Base-by-base conservation (phyloP, 106 monocot species). In the Phalaenopsis equestris region DNA sequence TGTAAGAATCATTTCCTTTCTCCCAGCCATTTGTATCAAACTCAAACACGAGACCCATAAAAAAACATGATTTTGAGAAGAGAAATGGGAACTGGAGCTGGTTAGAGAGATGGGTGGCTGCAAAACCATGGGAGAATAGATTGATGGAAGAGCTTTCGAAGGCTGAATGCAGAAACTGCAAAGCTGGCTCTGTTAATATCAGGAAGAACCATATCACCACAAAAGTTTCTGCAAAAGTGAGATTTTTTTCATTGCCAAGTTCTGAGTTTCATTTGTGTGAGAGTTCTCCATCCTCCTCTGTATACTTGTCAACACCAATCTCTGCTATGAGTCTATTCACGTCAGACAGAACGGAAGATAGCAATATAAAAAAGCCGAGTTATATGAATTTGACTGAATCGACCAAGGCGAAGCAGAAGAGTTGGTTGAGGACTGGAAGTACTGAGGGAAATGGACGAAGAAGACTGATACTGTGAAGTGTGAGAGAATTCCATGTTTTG, bases 351-450 rank as follows among this genome's bases (percentile, higher is more conserved):
- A 80, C 67, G 14, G 79, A 73, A 9, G 83, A 90, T 5, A 78
- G 77, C 48, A 67, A 19, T 68, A 55, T n/a, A 21, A 49, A 73
- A 56, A 64, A 77, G 64, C 86, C 90, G 10, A 93, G 73, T 37
- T 95, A 90, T 79, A 89, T 95, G 92, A 89, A 67, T 72, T 75
- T 85, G 80, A 95, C 92, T 0, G 73, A 92, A 70, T 89, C 95
- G 1, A 85, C 84, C 70, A 92, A 86, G 79, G 89, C 89, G 43
- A 95, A 90, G 79, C 87, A 86, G 77, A 90, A 67, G 21, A 65
- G 17, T 21, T 82, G 52, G 3, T 52, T 52, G 15, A 52, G 14
- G 52, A 12, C 12, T 52, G 52, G 14, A 12, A 52, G 12, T 52
- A 14, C 42, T 73, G 38, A 84, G 82, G 81, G 79, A 42, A 73